Evolutionary conservation across 805 yeast species (phyloP), one percentile per base, ranked within the genome.

Genomic region (Wickerhamomyces pijperi): DNA sequence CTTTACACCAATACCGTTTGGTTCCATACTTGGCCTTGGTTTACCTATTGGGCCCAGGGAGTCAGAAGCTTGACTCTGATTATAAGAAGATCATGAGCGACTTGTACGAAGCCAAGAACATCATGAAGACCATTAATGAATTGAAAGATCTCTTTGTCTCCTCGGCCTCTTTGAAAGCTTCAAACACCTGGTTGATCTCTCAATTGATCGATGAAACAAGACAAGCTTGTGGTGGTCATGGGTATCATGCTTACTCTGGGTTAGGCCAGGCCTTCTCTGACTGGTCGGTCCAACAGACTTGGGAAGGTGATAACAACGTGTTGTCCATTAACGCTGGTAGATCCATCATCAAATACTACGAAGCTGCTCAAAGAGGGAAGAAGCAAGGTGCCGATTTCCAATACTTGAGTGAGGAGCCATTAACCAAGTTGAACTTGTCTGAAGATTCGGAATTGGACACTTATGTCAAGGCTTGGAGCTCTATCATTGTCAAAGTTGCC

Each of bases 211-310:
- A 86, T 57, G 88, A 87, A 63, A 74, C 87, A 47, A 75, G 97
- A 64, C 97, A 88, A 63, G 73, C 94, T 2, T 87, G 95, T 61
- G 96, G 97, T 59, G 97, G 97, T 25, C 95, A 84, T 61, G 97
- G 97, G 32, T 88, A 88, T 63, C 85, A 94, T 19, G 76, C 87
- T n/a, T 88, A 88, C 61, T 76, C 85, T 47, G 95, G 88, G 2
- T 83, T 88, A 56, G 95, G 94, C 32, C 84, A 81, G 56, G 87
- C 87, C 12, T 85, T 76, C 65, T 72, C 73, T 45, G 97, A 88
- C 59, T 90, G 94, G 85, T 95, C 83, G n/a, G 96, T 88, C 32
- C 96, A 88, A 64, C 87, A 95, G 62, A 88, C 97, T 16, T 88
- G 97, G 97, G 97, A 88, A 66, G 97, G 97, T 60, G 97, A 88